Conservation (phyloP, 805 yeast genomes). For the Debaryomyces prosopidis region DNA sequence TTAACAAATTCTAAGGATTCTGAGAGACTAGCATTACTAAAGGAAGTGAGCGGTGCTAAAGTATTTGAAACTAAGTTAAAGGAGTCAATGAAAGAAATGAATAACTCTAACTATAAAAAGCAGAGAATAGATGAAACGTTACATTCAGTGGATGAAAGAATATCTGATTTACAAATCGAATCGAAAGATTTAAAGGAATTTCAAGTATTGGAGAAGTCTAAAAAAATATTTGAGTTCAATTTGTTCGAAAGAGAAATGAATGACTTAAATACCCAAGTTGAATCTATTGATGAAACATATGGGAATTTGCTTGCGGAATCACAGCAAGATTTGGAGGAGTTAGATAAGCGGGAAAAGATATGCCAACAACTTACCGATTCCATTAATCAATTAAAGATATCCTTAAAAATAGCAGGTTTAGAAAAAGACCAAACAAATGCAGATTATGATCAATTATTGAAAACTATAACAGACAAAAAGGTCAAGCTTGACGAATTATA, state of each 20-base stretch:
- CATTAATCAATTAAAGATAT: constrained; percentile 47
- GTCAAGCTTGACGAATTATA: constrained; percentile 47
- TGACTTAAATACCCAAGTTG: constrained; percentile 60
- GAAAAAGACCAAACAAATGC: constrained; percentile 57
- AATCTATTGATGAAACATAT: constrained; percentile 59
- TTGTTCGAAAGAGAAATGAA: constrained; percentile 74
- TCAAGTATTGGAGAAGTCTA: constrained; percentile 64
- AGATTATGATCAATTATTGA: constrained; percentile 50
- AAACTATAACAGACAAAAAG: constrained; percentile 49
- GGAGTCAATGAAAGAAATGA: constrained; percentile 81
- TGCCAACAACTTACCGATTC: constrained; percentile 46
- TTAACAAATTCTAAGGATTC: constrained; percentile 86
- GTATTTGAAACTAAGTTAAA: constrained; percentile 80
- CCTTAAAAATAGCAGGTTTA: constrained; percentile 50
- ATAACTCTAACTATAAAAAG: constrained; percentile 65
- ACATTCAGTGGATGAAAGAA: constrained; percentile 64
- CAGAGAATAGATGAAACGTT: constrained; percentile 75
- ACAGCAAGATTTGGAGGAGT: constrained; percentile 51
- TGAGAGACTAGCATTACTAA: constrained; percentile 75
- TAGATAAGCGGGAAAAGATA: constrained; percentile 60
- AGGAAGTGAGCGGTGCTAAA: constrained; percentile 94
- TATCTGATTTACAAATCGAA: constrained; percentile 79
- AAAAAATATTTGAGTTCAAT: constrained; percentile 72
- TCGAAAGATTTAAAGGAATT: constrained; percentile 70
- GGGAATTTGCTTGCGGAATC: constrained; percentile 51